phyloP scores from a whole-genome alignment of 495 filamentous ascomycete genomes.

The Amphirosellinia nigrospora region DNA sequence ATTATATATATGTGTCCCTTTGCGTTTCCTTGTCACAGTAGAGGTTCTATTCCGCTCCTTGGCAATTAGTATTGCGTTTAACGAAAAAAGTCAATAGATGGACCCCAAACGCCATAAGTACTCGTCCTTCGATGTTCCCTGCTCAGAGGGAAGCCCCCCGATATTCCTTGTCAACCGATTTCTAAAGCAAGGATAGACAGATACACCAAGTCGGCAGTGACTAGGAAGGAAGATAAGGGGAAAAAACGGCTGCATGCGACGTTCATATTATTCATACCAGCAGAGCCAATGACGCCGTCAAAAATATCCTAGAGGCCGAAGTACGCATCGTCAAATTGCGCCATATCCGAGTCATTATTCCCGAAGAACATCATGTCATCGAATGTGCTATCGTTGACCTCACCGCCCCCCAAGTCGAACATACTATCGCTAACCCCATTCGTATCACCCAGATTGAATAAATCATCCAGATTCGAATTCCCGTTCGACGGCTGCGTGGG shows the following conservation, averaged over 20 bases:
- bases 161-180: neutral
- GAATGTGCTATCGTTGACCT: slow-evolving; percentile 48
- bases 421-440: slow-evolving; percentile 41
- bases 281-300: neutral
- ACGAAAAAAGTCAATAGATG: neutral
- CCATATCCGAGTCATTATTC: slow-evolving; percentile 42
- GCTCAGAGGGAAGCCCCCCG: neutral
- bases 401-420: slow-evolving; percentile 45
- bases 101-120: neutral
- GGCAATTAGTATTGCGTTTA: neutral
- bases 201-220: neutral
- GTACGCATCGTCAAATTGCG: slow-evolving; percentile 46
- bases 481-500: slow-evolving; percentile 32
- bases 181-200: neutral
- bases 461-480: slow-evolving; percentile 42
- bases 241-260: neutral
- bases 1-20: neutral
- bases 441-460: slow-evolving; percentile 45
- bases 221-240: neutral
- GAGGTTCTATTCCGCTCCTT: neutral
- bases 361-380: slow-evolving; percentile 49
- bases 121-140: neutral
- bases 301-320: slow-evolving; percentile 25
- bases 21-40: neutral
- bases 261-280: neutral